A percentile compares a stretch with the other conserved stretches of the same genome.
Conservation (phyloP, 192 early-diverging fungal genomes). For the Cetraspora pellucida region DNA sequence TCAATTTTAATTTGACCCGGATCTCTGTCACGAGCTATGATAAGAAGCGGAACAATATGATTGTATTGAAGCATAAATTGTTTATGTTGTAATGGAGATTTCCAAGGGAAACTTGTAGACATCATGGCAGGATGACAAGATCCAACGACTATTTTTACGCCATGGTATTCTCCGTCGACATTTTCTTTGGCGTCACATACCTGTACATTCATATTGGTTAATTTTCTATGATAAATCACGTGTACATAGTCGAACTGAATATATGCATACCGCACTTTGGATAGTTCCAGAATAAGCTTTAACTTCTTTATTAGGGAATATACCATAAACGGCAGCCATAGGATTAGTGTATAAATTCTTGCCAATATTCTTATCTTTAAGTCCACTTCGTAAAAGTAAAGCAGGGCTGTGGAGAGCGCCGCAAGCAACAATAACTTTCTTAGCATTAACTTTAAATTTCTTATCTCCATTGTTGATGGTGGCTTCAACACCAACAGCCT, state of each 20-base stretch:
- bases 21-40: constrained; percentile 67
- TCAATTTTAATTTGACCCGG: constrained; percentile 50
- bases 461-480: constrained; percentile 38
- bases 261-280: constrained; percentile 64
- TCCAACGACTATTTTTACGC: constrained; percentile 67
- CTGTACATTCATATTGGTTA: too few species aligned
- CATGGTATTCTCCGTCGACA: constrained; percentile 63
- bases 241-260: background rate
- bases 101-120: constrained; percentile 52
- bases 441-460: constrained; percentile 50
- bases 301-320: constrained; percentile 58
- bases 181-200: constrained; percentile 55
- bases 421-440: constrained; percentile 59
- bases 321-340: constrained; percentile 58
- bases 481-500: constrained; percentile 58
- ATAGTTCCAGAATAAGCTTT: constrained; percentile 60
- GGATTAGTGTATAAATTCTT: constrained; percentile 68
- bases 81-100: constrained; percentile 54
- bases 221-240: background rate
- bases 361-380: constrained; percentile 75
- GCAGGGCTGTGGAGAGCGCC: constrained; percentile 71
- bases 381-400: constrained; percentile 62
- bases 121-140: constrained; percentile 57
- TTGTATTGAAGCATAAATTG: constrained; percentile 49
- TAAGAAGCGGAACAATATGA: constrained; percentile 53